These are phyloP conservation scores for Phialemoniopsis sp. DNA, from an alignment of 2,329 filamentous ascomycete species.

Conservation along the genomic window DNA sequence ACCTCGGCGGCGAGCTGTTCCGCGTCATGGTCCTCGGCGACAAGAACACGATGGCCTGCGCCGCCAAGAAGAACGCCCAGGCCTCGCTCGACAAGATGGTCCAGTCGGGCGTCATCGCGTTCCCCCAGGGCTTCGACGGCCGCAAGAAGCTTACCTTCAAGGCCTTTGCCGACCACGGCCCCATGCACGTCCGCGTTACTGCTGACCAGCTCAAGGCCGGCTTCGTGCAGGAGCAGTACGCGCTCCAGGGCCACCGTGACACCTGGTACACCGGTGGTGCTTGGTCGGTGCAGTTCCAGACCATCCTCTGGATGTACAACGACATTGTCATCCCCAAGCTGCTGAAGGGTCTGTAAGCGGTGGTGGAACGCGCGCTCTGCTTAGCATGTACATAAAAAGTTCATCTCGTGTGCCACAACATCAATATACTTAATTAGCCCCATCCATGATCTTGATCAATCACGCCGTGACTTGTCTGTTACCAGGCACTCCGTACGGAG, in stretches of 20 bases:
- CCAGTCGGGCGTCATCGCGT: constrained; percentile 11
- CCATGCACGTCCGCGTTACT: constrained; percentile 23
- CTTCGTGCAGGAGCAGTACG: constrained; percentile 27
- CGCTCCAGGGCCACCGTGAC: constrained; percentile 28
- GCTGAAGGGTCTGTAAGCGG: constrained; percentile 2
- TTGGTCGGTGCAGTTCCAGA: constrained; percentile 23
- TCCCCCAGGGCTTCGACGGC: constrained; percentile 4
- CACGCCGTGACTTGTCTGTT: too few relatives aligned
- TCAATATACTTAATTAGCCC: too few relatives aligned
- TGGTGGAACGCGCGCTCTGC: too few relatives aligned
- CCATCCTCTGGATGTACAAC: constrained; percentile 26
- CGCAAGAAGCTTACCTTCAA: constrained; percentile 12
- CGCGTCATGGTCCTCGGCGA: constrained; percentile 19
- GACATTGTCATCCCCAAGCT: constrained; percentile 21
- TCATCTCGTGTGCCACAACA: too few relatives aligned
- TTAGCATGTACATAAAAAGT: neutral
- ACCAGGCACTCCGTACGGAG: too few relatives aligned
- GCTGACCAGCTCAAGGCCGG: constrained; percentile 22
- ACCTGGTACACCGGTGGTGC: constrained; percentile 34
- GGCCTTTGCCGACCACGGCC: constrained; percentile 21
- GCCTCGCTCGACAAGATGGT: constrained; percentile 16
- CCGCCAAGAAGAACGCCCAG: constrained; percentile 18
- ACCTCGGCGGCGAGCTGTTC: constrained; percentile 18
- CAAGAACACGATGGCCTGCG: constrained; percentile 6
- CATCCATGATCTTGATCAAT: too few relatives aligned